These are phyloP conservation scores for Wickerhamiella siamensis DNA, from an alignment of 805 yeast species.

Conservation along the genomic window DNA sequence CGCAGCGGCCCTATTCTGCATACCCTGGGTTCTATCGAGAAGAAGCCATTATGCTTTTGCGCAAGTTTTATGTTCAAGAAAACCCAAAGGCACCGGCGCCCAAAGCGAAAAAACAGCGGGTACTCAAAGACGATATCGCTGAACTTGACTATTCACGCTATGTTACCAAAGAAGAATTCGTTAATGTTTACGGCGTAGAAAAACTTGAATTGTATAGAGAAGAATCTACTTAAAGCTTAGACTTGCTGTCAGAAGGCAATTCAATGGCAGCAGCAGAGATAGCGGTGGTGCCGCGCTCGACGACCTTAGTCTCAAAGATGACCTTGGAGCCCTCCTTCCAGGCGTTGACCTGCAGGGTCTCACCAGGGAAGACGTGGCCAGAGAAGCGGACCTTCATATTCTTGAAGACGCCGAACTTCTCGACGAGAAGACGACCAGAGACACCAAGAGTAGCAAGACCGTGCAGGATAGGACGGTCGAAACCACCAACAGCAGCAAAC, in stretches of 20 bases:
- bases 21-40: conserved; percentile 67
- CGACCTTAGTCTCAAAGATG: conserved; percentile 66
- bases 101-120: conserved; percentile 45
- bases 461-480: conserved; percentile 77
- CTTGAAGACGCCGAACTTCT: conserved; percentile 64
- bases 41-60: conserved; percentile 68
- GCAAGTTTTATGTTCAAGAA: conserved; percentile 75
- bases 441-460: conserved; percentile 85
- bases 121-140: conserved; percentile 39
- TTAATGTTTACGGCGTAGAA: conserved; percentile 34
- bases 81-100: conserved; percentile 78
- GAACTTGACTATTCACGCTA: conserved; percentile 41
- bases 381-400: conserved; percentile 86
- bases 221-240: conserved; percentile 16
- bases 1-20: conserved; percentile 33
- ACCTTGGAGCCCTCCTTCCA: conserved; percentile 70
- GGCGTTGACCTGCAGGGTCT: conserved; percentile 60
- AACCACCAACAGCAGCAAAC: conserved; percentile 78
- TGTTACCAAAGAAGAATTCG: conserved; percentile 38
- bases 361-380: conserved; percentile 90
- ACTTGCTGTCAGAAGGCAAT: conserved; percentile 23
- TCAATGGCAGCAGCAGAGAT: conserved; percentile 80
- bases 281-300: conserved; percentile 64
- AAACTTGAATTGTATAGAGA: conserved; percentile 10
- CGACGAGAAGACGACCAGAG: conserved; percentile 58